Conservation (phyloP, 2,329 filamentous ascomycete genomes). For the Diaporthe caulivora region DNA sequence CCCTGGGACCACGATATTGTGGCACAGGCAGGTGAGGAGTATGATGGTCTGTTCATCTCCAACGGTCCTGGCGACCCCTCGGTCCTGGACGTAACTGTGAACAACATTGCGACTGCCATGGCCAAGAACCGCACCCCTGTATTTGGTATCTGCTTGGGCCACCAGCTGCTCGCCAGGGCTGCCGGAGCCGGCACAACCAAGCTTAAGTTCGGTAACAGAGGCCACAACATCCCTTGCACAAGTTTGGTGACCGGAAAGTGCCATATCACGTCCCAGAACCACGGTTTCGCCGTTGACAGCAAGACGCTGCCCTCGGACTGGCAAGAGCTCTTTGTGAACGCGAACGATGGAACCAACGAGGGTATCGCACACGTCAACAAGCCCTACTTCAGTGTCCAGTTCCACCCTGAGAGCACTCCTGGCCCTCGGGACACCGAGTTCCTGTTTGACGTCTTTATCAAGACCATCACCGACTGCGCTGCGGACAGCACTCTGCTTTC, state of each 20-base stretch:
- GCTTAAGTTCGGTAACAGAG: slow-evolving; percentile 99
- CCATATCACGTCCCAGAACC: slow-evolving; percentile 99
- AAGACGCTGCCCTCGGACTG: slow-evolving; percentile 81
- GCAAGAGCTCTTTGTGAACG: slow-evolving; percentile 97
- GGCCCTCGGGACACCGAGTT: slow-evolving; percentile 96
- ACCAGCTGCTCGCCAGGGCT: slow-evolving; percentile 91
- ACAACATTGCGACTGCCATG: slow-evolving; percentile 82
- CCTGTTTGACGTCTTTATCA: slow-evolving; percentile 96
- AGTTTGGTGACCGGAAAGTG: slow-evolving; percentile 96
- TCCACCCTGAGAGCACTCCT: slow-evolving; percentile 97
- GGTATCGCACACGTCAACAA: slow-evolving; percentile 89
- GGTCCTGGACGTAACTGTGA: slow-evolving; percentile 82
- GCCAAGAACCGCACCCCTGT: slow-evolving; percentile 85
- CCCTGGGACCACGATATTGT: slow-evolving; percentile 97
- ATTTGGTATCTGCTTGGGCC: slow-evolving; percentile 96
- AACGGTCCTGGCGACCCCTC: slow-evolving; percentile 98
- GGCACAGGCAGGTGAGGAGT: slow-evolving; percentile 80
- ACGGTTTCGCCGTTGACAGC: slow-evolving; percentile 93
- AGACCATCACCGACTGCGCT: slow-evolving; percentile 81
- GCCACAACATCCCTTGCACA: slow-evolving; percentile 98
- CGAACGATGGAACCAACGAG: slow-evolving; percentile 98
- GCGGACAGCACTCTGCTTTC: slow-evolving; percentile 75
- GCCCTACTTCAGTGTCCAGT: slow-evolving; percentile 99
- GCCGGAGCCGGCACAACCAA: slow-evolving; percentile 88
- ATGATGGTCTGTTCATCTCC: slow-evolving; percentile 97